Evolutionary conservation across 805 yeast genomes (phyloP), one percentile per base, ranked within the genome.

Genomic region (Schwanniomyces occidentalis): DNA sequence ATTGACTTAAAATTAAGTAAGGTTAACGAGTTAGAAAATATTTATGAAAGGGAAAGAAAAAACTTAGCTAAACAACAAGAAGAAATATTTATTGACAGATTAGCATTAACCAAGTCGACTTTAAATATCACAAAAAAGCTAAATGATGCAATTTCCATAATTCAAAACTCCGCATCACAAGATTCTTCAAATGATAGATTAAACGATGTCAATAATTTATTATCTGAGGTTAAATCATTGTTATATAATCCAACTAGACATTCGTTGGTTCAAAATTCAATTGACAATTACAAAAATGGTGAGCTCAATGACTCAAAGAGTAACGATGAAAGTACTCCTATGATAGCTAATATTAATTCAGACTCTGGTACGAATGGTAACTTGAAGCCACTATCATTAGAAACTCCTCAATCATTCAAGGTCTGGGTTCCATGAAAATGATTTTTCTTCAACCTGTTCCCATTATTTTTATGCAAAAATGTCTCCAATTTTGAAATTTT

Each of bases 61-160:
- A 63, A 71, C 21, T 51, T 84, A 29, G 73, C 75, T 19, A 74
- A 71, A 40, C 82, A 79, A 49, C 85, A 82, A 48, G 84, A 80
- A 46, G 86, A 81, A 42, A 52, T 81, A 5, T 75, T 82, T 44
- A 55, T 82, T 30, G 88, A 84, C 46, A 65, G 88, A 38, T 53
- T 85, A 22, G 71, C 85, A n/a, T 69, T 85, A 44, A 71, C 82
- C 27, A 80, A 78, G 50, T 69, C 78, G 12, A 75, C 87, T 1
- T 61, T 71, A 13, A 49, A 65, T 2, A 65, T 82, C 4, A 60
- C 78, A 28, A 54, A 66, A 24, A 82, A 76, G 47, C 53, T 80
- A 29, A 54, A 57, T 29, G 65, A 63, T 23, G 63, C 62, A 3
- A 48, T 65, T 24, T 34, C 42, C 5, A 35, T 37, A 13, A 22